Evolutionary conservation across 2,329 filamentous ascomycete genomes (phyloP).

Genomic region (Penicillium sp.): DNA sequence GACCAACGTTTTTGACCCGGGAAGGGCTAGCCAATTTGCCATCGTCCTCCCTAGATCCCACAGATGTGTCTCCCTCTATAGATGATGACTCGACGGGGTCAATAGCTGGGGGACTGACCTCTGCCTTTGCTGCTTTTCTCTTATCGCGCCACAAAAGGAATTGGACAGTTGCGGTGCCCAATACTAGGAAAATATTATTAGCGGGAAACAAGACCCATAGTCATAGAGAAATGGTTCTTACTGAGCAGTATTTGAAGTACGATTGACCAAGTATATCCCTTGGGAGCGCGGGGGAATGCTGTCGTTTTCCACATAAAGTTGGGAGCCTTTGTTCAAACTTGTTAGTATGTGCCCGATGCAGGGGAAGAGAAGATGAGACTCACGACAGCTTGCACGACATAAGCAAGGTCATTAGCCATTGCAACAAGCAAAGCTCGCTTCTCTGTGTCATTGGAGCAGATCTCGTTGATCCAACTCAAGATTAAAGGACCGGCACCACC

Average conservation of each 20-base stretch:
- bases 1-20: not conserved
- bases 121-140: not conserved
- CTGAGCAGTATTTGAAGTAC: constrained; percentile 35
- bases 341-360: not conserved
- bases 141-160: constrained; percentile 3
- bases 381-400: constrained; percentile 35
- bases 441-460: constrained; percentile 32
- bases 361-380: not conserved
- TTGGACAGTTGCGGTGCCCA: not conserved
- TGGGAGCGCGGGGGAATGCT: constrained; percentile 37
- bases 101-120: not conserved
- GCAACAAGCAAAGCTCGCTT: constrained; percentile 34
- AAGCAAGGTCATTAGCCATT: constrained; percentile 33
- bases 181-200: not conserved
- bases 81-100: not conserved
- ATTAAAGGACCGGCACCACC: constrained; percentile 39
- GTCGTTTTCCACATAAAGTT: constrained; percentile 46
- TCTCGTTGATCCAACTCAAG: constrained; percentile 38
- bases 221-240: constrained; percentile 14
- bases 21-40: not conserved
- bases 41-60: not conserved
- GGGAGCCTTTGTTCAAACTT: constrained; percentile 20
- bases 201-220: no score
- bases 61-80: not conserved
- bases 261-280: constrained; percentile 40